Base-by-base conservation (phyloP, 495 filamentous ascomycete species). In the Penicillium chermesinum region DNA sequence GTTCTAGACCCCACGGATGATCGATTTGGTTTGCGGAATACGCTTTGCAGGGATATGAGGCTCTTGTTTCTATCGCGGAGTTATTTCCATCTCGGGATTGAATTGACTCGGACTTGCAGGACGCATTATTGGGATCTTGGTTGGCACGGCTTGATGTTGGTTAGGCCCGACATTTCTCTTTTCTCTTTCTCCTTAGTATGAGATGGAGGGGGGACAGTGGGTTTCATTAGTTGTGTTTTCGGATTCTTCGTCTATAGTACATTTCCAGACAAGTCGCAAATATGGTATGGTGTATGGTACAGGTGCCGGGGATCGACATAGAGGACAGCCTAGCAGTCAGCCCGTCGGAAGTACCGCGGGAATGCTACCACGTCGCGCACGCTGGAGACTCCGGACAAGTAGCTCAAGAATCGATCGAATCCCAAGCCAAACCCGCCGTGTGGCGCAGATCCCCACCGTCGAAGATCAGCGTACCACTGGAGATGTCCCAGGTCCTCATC, bases 371-470 rank as follows among this genome's bases (percentile, higher is more conserved):
- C 76, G 63, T 98, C 93, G 56, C 89, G 79, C 52, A 98, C 81
- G 54, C 89, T 95, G 42, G 79, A 76, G 14, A 91, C 81, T 3
- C 90, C 91, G 12, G 87, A 77, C 49, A 98, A 75, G 67, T 96
- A 97, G 51, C 83, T 80, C 54, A 98, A 63, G 44, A 97, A 76
- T 35, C 93, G 79, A 71, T 98, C 93, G 63, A 96, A 95, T 1
- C 93, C 93, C 42, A 97, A 62, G 2, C 93, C 93, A 69, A 96
- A 98, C 2, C 93, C 93, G 20, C 93, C 93, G 62, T 97, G 93
- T n/a, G 91, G 90, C 25, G 90, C 86, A 56, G 84, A 90, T 19
- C 93, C 93, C 82, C 89, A 98, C 46, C 87, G 85, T 39, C 93
- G 84, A 38, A 98, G 77, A 59, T 98, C 93, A n/a, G 88, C 69